Percentiles rank a stretch among this genome's conserved stretches.
These are phyloP conservation scores for Pythium pyrilobum DNA, from an alignment of 352 stramenopile species.

Conservation along the genomic window DNA sequence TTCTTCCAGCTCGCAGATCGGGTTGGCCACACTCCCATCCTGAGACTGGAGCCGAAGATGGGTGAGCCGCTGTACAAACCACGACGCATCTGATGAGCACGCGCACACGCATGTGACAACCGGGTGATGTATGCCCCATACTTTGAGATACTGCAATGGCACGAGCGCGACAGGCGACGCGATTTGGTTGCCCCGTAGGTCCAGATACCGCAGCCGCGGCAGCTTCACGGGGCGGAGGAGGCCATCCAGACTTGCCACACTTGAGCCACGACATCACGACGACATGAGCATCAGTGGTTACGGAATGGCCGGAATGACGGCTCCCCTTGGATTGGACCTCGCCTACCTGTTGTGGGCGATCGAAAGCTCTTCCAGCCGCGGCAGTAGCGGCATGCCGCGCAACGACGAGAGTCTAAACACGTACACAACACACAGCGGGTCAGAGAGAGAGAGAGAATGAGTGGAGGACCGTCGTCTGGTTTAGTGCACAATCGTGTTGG, in stretches of 20 bases:
- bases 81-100: too few relatives aligned
- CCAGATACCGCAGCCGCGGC: constrained; percentile 60
- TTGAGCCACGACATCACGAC: too few relatives aligned
- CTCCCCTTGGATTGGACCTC: too few relatives aligned
- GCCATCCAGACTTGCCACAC: constrained; percentile 45
- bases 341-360: constrained; percentile 72
- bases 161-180: constrained; percentile 29
- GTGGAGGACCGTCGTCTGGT: background rate
- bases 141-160: constrained; percentile 48
- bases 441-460: background rate
- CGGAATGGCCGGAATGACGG: too few relatives aligned
- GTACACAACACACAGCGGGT: background rate
- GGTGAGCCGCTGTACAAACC: constrained; percentile 29
- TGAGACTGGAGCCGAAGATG: constrained; percentile 58
- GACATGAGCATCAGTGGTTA: too few relatives aligned
- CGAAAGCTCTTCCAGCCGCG: constrained; percentile 61
- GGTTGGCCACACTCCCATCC: constrained; percentile 52
- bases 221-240: constrained; percentile 64
- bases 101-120: background rate
- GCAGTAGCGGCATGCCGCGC: constrained; percentile 53
- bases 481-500: too few relatives aligned
- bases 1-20: constrained; percentile 51
- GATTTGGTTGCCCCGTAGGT: constrained; percentile 66
- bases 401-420: constrained; percentile 46
- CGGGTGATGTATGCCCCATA: constrained; percentile 10